Conservation (phyloP, 140 eudicot species). For the Bidens hawaiensis region DNA sequence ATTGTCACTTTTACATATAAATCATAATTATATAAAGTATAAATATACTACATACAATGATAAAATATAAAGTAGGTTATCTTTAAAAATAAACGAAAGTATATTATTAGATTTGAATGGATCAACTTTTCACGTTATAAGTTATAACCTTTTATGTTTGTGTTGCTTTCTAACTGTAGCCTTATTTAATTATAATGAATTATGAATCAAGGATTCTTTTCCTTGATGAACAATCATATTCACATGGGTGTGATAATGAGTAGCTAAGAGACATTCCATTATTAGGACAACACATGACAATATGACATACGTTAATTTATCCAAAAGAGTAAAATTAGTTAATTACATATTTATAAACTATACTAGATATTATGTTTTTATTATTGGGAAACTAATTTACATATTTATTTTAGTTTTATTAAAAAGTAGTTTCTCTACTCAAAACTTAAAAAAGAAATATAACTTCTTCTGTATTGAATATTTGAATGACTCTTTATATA, state of each 20-base stretch:
- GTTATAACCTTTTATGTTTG: background rate
- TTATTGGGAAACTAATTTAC: background rate
- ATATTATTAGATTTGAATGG: conserved; percentile 1
- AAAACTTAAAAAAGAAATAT: no score
- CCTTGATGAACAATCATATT: conserved; percentile 36
- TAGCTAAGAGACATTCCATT: conserved; percentile 24
- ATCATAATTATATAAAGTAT: background rate
- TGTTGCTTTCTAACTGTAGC: conserved; percentile 11
- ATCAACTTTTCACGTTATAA: conserved; percentile 9
- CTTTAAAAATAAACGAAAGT: background rate
- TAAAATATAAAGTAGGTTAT: background rate
- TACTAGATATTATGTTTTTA: background rate
- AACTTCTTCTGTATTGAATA: no score
- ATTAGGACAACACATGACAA: conserved; percentile 33
- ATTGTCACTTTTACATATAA: no score
- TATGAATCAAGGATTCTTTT: conserved; percentile 24
- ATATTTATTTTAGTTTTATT: no score
- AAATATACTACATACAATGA: background rate
- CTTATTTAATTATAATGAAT: conserved; percentile 16
- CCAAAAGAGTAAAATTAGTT: conserved; percentile 17
- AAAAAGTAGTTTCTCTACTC: no score
- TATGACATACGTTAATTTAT: conserved; percentile 9
- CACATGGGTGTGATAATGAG: conserved; percentile 40
- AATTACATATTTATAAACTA: background rate
- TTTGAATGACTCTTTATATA: no score